Percentiles rank a stretch among this genome's conserved stretches.
Evolutionary conservation across 805 yeast genomes (phyloP).

Genomic region (Pichia nanzhaoensis): DNA sequence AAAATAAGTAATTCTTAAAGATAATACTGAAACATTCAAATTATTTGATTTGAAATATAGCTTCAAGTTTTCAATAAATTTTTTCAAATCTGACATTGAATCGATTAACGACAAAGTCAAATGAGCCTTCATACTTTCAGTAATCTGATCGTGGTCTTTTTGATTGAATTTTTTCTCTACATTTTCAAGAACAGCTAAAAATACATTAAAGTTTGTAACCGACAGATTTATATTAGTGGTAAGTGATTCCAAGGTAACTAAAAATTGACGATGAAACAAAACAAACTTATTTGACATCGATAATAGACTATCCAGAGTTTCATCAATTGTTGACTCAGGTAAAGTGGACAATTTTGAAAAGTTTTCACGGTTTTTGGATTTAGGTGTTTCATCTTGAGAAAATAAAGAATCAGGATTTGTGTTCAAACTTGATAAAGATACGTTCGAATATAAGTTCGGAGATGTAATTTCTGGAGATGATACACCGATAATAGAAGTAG

Average conservation of each 20-base stretch:
- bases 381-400: slow-evolving; percentile 3
- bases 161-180: slow-evolving; percentile 16
- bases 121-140: slow-evolving; percentile 14
- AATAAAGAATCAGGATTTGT: neutral
- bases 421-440: neutral
- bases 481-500: neutral
- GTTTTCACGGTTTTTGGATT: slow-evolving; percentile 6
- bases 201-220: slow-evolving; percentile 15
- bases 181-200: slow-evolving; percentile 17
- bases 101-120: slow-evolving; percentile 17
- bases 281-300: slow-evolving; percentile 20
- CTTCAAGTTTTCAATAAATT: slow-evolving; percentile 15
- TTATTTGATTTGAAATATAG: slow-evolving; percentile 9
- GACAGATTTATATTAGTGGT: slow-evolving; percentile 14
- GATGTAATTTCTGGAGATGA: slow-evolving; percentile 6
- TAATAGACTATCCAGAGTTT: slow-evolving; percentile 13
- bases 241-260: slow-evolving; percentile 12
- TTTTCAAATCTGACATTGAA: slow-evolving; percentile 20
- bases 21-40: slow-evolving; percentile 1
- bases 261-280: slow-evolving; percentile 20
- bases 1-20: slow-evolving; percentile 25
- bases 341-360: slow-evolving; percentile 11
- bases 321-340: slow-evolving; percentile 1
- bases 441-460: neutral
- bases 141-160: slow-evolving; percentile 12